phyloP scores from a whole-genome alignment of 805 yeast species.

The Candida easanensis region DNA sequence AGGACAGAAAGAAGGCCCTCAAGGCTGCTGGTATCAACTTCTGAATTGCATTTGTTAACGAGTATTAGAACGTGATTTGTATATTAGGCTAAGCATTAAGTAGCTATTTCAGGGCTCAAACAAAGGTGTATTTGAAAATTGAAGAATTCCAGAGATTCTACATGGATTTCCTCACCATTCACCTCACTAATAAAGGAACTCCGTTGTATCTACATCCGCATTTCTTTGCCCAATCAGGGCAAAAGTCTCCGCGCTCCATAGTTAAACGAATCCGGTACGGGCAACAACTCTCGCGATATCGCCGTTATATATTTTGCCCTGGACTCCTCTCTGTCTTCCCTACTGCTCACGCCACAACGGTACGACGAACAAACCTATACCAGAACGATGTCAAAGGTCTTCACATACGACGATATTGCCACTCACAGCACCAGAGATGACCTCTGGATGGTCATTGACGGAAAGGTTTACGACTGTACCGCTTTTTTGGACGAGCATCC shows the following conservation, averaged over 20 bases:
- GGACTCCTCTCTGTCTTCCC: neutral
- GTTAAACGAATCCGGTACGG: neutral
- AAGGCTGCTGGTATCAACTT: conserved; percentile 37
- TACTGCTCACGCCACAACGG: neutral
- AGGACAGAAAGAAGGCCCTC: conserved; percentile 31
- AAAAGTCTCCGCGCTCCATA: neutral
- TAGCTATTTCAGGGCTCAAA: neutral
- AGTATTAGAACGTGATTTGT: neutral
- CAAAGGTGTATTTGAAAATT: too few relatives aligned
- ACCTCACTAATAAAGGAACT: neutral
- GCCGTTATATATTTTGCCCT: neutral
- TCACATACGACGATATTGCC: conserved; percentile 65
- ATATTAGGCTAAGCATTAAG: too few relatives aligned
- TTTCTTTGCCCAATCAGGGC: conserved; percentile 1
- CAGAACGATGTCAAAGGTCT: conserved; percentile 44
- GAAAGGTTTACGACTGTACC: conserved; percentile 68
- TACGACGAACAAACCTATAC: neutral
- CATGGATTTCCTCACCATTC: too few relatives aligned
- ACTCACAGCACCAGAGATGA: conserved; percentile 73
- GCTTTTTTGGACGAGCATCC: conserved; percentile 53
- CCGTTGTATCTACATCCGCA: neutral
- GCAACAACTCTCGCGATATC: neutral
- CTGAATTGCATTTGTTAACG: conserved; percentile 18
- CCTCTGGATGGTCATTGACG: conserved; percentile 82
- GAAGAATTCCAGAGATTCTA: too few relatives aligned